Evolutionary conservation across 148 eudicot species (phyloP).

Genomic region (Persicaria maculosa): DNA sequence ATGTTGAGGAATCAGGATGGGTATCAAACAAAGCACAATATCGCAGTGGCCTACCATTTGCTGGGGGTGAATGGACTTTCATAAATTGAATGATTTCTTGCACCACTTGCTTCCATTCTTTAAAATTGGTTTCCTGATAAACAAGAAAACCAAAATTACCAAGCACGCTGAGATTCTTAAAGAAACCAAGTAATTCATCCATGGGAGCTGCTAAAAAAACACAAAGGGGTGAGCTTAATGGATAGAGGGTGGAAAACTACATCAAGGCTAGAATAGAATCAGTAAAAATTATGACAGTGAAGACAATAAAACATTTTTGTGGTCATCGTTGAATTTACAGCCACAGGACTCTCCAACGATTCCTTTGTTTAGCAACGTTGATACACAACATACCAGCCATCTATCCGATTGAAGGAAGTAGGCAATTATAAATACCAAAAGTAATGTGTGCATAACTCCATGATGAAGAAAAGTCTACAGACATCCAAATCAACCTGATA

Average conservation of each 20-base stretch:
- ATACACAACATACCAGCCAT: not conserved
- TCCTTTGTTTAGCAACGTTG: not conserved
- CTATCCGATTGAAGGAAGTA: not conserved
- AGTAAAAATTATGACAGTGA: not conserved
- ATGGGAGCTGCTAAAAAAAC: not conserved
- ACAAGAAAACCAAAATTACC: not conserved
- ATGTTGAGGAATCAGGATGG: constrained; percentile 65
- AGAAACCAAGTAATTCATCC: not conserved
- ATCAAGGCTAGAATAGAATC: not conserved
- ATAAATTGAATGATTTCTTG: constrained; percentile 79
- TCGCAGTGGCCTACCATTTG: constrained; percentile 58
- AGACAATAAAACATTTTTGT: not conserved
- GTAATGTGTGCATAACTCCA: not conserved
- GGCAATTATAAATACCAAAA: not conserved
- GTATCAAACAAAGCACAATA: constrained; percentile 74
- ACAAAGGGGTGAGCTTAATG: not conserved
- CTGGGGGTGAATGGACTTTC: constrained; percentile 43
- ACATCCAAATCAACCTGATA: not conserved
- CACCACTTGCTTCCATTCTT: constrained; percentile 86
- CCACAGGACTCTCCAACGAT: not conserved
- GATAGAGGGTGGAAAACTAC: not conserved
- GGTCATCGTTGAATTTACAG: not conserved
- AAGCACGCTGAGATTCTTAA: not conserved
- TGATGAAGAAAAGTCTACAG: not conserved
- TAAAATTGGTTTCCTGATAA: constrained; percentile 71